These are phyloP conservation scores for Neopestalotiopsis sp. DNA, from an alignment of 2,329 filamentous ascomycete genomes.

Conservation along the genomic window DNA sequence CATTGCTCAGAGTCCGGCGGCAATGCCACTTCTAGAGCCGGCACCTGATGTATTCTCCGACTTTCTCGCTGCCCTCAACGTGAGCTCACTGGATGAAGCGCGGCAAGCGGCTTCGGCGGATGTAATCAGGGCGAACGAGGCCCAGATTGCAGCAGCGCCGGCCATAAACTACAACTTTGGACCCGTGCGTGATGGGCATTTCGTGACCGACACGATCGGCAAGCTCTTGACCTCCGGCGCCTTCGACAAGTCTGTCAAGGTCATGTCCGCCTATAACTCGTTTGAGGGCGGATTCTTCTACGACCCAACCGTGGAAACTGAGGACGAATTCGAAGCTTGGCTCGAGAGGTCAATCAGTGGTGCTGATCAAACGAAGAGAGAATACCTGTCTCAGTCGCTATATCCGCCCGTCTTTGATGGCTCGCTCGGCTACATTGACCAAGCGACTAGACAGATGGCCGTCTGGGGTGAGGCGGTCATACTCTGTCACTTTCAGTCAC, in stretches of 20 bases:
- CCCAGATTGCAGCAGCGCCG: neutral
- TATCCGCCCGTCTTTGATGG: slow-evolving; percentile 4
- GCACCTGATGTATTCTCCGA: neutral
- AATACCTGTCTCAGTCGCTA: neutral
- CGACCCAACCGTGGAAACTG: neutral
- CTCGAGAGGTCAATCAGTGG: neutral
- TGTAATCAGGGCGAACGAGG: neutral
- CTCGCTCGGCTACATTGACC: slow-evolving; percentile 5
- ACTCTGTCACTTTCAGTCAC: neutral
- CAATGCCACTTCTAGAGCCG: neutral
- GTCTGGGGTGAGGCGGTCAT: slow-evolving; percentile 5
- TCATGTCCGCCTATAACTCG: neutral
- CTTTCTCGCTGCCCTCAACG: neutral
- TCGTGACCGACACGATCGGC: neutral
- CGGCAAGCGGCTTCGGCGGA: neutral
- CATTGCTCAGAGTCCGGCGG: slow-evolving; percentile 3
- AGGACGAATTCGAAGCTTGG: neutral
- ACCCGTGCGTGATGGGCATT: neutral
- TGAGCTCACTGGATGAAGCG: neutral
- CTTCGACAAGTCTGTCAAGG: neutral
- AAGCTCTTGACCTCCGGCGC: neutral
- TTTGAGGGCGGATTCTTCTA: slow-evolving; percentile 8
- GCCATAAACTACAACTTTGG: neutral
- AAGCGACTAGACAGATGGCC: slow-evolving; percentile 4
- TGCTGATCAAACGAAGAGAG: neutral